Evolutionary conservation across 2,329 filamentous ascomycete genomes (phyloP), one percentile per base, ranked within the genome.

Genomic region (Colletotrichum nymphaeae): DNA sequence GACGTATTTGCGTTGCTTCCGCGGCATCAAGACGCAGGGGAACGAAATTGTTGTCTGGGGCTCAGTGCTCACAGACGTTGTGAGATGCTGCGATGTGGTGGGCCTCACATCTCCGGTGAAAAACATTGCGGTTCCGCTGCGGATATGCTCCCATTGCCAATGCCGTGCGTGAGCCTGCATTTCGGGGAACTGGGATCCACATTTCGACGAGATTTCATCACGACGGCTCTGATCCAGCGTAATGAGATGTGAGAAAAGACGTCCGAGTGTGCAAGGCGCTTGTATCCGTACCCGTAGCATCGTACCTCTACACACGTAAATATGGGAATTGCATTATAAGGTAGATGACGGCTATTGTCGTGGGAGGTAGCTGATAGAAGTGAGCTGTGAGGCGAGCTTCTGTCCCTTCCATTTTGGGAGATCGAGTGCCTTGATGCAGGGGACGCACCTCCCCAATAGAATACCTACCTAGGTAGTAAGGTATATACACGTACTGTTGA

Each of bases 51-150:
- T 53, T 28, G 16, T 19, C 49, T 42, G 37, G 37, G 37, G 37
- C 37, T 22, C 5, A 14, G 32, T 26, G 30, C 11, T 59, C 42
- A 63, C 64, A 57, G 56, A 53, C 35, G 56, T 16, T 58, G 57
- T 58, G 22, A 57, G 64, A 49, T 57, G 42, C 49, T 57, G 46
- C 55, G 53, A 72, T 63, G 37, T 22, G 62, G 64, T 62, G 64
- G 69, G 57, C 32, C 65, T 64, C 64, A 52, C 63, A 59, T 60
- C 46, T 60, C 46, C 55, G 63, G 68, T 32, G 22, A 26, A 16
- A 53, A 53, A 42, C 42, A 56, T 55, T 28, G 53, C 68, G 63
- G 56, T 32, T 60, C 24, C 24, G 12, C 46, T 55, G 19, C 46
- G 30, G 62, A 64, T 16, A 64, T 64, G 42, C 42, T 69, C 42